Base-by-base conservation (phyloP, 352 stramenopile genomes). In the Pythium rishiriense region DNA sequence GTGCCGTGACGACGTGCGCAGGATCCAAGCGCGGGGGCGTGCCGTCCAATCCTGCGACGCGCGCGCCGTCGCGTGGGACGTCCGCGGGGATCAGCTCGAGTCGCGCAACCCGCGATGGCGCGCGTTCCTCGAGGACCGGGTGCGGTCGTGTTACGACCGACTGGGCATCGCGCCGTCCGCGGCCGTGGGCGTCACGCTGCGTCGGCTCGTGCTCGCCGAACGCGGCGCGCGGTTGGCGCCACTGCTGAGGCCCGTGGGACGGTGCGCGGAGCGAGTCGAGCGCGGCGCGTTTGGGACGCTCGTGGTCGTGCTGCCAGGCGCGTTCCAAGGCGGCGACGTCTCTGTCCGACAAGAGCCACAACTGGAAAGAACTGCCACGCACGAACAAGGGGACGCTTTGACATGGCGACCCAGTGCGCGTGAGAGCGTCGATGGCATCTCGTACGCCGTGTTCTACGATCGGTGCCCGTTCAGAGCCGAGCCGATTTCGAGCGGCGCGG, bases 391-490 rank as follows among this genome's bases (percentile, higher is more conserved):
- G 5, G 21, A 26, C 26, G 8, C 2, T 39, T 39, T 12, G 4
- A 37, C 24, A 1, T 52, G 46, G 46, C 17, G 24, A 24, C 46
- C 46, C 1, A 4, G 14, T 1, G 11, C 46, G 10, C 46, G 46
- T 21, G 19, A 33, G 4, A 37, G 9, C 5, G 4, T 0, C 2
- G 10, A 52, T 14, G 46, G 35, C 24, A 22, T 52, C 21, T 12
- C 46, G 46, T 52, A 52, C n/a, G 46, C 46, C 2, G 46, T 14
- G 25, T 52, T 52, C n/a, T 52, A 52, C 24, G 46, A 52, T 17
- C 24, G 15, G 21, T 52, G 24, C 46, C 10, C 2, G 24, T 35
- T 21, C 24, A 6, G 10, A 4, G 10, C 22, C n/a, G 8, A 22
- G 46, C 24, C 46, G 2, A 21, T 52, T 10, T 33, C 21, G 12